Base-by-base conservation (phyloP, 306 rosid genomes). In the Quercus variabilis region DNA sequence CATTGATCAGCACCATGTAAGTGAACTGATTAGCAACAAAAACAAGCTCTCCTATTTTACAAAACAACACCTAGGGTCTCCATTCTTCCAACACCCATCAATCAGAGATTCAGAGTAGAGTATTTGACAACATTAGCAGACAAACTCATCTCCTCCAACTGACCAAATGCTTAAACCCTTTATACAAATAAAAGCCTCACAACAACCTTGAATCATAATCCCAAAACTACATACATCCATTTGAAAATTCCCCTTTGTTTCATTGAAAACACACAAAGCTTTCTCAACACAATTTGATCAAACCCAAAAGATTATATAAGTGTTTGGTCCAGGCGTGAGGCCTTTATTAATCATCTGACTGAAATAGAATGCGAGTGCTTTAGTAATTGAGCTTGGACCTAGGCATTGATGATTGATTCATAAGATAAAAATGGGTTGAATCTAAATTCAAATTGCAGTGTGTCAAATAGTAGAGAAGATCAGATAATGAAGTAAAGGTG, bases 61-160 rank as follows among this genome's bases (percentile, higher is more conserved):
- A 74, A 86, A 92, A 92, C 85, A 94, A 71, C 72, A 83, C 79
- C 84, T 88, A 46, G 90, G 73, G 69, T 94, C 88, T 51, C 90
- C 91, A 76, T 73, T 91, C 81, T 89, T 92, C 84, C 94, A 92
- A 73, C 90, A 94, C 57, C 96, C 98, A 64, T 90, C 91, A 28
- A 94, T 41, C 46, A 41, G 46, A 38, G 46, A 38, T 38, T 88
- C 90, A 94, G 63, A 15, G 86, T 89, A 77, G 98, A 87, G 74
- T 81, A 90, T 72, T 90, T 86, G 52, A 89, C 94, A 78, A 87
- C 91, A 79, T 90, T 90, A 7, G 91, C 91, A 84, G 92, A 76
- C 82, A 81, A 58, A 38, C 89, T 86, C 74, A 78, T 43, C 63
- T 72, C 79, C 71, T 78, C 83, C 87, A 88, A 51, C 79, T 83